Evolutionary conservation across 768 basidiomycete genomes (phyloP).

Genomic region (Leccinum arenicola): DNA sequence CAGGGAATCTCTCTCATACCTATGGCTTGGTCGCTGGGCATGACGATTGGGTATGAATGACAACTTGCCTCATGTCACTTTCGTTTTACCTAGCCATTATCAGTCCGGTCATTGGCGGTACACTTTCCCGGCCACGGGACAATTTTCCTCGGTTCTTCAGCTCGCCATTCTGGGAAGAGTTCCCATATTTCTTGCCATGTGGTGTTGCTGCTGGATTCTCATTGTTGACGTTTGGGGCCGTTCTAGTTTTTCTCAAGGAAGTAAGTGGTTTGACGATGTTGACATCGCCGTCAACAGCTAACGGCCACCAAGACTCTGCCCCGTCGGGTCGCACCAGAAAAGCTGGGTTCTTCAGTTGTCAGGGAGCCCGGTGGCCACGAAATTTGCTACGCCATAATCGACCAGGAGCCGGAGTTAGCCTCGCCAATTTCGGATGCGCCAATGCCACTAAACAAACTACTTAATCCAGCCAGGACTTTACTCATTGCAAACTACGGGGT

Average conservation of each 20-base stretch:
- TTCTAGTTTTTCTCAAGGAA: slow-evolving; percentile 30
- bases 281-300: background rate
- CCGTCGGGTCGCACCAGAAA: slow-evolving; percentile 8
- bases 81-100: background rate
- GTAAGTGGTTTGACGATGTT: slow-evolving; percentile 13
- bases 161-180: slow-evolving; percentile 47
- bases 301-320: slow-evolving; percentile 20
- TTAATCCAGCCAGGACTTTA: slow-evolving; percentile 27
- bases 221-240: slow-evolving; percentile 19
- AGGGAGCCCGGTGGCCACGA: slow-evolving; percentile 11
- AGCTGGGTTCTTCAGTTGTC: slow-evolving; percentile 7
- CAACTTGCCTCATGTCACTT: background rate
- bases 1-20: slow-evolving; percentile 35
- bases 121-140: slow-evolving; percentile 53
- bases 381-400: slow-evolving; percentile 13
- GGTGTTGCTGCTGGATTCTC: slow-evolving; percentile 34
- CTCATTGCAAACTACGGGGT: slow-evolving; percentile 38
- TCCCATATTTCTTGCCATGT: slow-evolving; percentile 37
- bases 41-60: slow-evolving; percentile 32
- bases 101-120: slow-evolving; percentile 60
- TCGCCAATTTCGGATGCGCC: slow-evolving; percentile 13
- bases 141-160: slow-evolving; percentile 50
- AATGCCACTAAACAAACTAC: slow-evolving; percentile 27
- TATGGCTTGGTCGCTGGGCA: slow-evolving; percentile 34
- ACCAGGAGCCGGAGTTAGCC: slow-evolving; percentile 5